A percentile compares a stretch with the other conserved stretches of the same genome.
phyloP scores from a whole-genome alignment of 2,329 filamentous ascomycete genomes.

The Xylaria digitata region DNA sequence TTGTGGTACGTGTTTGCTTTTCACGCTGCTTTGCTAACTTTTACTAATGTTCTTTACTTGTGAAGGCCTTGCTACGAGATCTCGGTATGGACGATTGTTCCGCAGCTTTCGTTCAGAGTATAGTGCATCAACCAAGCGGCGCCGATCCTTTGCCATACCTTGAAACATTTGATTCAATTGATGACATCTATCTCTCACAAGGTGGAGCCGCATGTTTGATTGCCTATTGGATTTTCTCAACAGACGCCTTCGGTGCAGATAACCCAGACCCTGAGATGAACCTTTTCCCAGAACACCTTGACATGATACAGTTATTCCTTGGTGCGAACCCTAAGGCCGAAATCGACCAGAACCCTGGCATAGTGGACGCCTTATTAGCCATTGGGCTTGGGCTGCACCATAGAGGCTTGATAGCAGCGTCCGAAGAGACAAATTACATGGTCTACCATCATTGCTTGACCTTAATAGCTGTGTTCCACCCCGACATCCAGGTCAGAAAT shows the following conservation, averaged over 20 bases:
- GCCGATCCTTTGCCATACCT: conserved; percentile 61
- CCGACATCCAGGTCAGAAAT: conserved; percentile 64
- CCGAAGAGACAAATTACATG: conserved; percentile 61
- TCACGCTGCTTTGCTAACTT: not conserved
- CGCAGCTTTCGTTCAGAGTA: conserved; percentile 59
- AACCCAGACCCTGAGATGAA: conserved; percentile 63
- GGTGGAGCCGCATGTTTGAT: conserved; percentile 69
- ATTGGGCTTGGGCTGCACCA: conserved; percentile 70
- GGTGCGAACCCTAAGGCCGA: conserved; percentile 60
- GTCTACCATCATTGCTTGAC: conserved; percentile 70
- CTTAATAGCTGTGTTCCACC: conserved; percentile 68
- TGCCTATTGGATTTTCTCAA: conserved; percentile 72
- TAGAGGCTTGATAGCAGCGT: conserved; percentile 56
- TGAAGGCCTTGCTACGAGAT: conserved; percentile 71
- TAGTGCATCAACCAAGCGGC: conserved; percentile 56
- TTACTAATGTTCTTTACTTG: conserved; percentile 1
- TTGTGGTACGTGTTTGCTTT: conserved; percentile 63
- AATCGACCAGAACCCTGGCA: conserved; percentile 63
- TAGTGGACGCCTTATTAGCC: conserved; percentile 68
- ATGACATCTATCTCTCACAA: conserved; percentile 68
- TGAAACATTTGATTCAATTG: conserved; percentile 59
- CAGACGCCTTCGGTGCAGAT: conserved; percentile 69
- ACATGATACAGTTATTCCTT: conserved; percentile 65
- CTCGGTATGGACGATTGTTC: conserved; percentile 64
- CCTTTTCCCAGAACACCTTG: conserved; percentile 70